Percentiles rank a stretch among this genome's conserved stretches.
Evolutionary conservation across 164 flowering plant genomes (phyloP).

Genomic region (Amborella trichopoda): DNA sequence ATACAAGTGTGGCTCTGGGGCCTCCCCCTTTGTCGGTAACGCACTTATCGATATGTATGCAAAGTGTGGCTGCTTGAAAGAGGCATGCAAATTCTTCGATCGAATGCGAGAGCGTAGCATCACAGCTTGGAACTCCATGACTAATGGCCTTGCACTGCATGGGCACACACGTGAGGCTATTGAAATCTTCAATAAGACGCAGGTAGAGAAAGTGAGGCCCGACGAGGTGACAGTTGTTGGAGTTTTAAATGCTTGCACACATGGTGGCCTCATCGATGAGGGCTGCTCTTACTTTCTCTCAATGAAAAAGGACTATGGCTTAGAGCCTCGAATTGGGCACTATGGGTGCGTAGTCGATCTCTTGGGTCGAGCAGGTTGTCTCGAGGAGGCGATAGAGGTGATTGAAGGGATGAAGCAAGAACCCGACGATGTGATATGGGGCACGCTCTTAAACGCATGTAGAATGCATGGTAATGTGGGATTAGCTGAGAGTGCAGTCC

Average conservation of each 20-base stretch:
- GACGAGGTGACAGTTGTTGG: constrained; percentile 49
- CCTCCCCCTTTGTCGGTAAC: constrained; percentile 26
- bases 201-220: constrained; percentile 19
- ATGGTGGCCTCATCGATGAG: constrained; percentile 43
- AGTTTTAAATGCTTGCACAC: constrained; percentile 54
- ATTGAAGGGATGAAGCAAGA: constrained; percentile 34
- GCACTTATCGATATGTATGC: constrained; percentile 62
- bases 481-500: constrained; percentile 45
- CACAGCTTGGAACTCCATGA: constrained; percentile 54
- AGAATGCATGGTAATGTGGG: constrained; percentile 37
- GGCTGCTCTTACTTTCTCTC: constrained; percentile 28
- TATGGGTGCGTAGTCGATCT: constrained; percentile 60
- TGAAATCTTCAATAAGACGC: constrained; percentile 38
- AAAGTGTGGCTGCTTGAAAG: constrained; percentile 48
- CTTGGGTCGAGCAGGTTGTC: constrained; percentile 50
- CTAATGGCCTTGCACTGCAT: constrained; percentile 51
- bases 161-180: constrained; percentile 37
- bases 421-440: constrained; percentile 62
- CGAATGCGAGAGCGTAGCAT: constrained; percentile 17
- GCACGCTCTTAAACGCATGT: constrained; percentile 54
- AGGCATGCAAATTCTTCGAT: constrained; percentile 35
- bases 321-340: constrained; percentile 48
- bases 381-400: constrained; percentile 44
- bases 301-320: constrained; percentile 26
- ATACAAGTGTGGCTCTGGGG: constrained; percentile 19